Conservation (phyloP, 768 basidiomycete species). For the Pleurotus eryngii region DNA sequence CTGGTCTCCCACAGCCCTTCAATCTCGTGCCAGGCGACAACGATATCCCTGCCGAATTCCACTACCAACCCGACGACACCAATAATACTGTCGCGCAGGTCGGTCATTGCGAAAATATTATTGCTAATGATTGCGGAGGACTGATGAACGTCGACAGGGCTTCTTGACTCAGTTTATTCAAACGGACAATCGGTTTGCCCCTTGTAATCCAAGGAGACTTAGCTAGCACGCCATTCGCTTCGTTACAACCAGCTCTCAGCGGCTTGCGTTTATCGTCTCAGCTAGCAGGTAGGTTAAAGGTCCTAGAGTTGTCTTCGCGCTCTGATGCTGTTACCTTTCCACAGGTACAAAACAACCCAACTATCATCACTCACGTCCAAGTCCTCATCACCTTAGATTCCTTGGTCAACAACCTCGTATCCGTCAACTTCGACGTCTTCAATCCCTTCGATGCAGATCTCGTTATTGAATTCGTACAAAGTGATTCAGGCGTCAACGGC, state of each 20-base stretch:
- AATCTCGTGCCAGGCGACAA: constrained; percentile 59
- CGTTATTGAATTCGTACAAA: constrained; percentile 53
- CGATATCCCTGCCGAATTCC: constrained; percentile 54
- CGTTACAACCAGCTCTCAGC: constrained; percentile 52
- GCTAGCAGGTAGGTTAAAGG: constrained; percentile 35
- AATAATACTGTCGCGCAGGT: constrained; percentile 65
- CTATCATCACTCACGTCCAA: constrained; percentile 54
- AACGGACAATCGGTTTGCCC: constrained; percentile 39
- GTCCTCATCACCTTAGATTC: constrained; percentile 50
- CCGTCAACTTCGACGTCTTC: constrained; percentile 56
- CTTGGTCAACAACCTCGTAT: constrained; percentile 46
- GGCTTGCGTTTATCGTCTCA: constrained; percentile 48
- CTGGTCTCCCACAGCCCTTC: constrained; percentile 38
- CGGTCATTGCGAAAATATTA: neutral
- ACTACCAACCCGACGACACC: constrained; percentile 59
- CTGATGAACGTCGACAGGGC: constrained; percentile 23
- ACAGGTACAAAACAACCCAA: constrained; percentile 47
- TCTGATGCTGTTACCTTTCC: no score
- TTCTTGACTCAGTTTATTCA: constrained; percentile 64
- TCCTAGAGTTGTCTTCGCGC: no score
- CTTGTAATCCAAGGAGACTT: constrained; percentile 59
- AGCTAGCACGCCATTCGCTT: constrained; percentile 58
- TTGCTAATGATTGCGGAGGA: no score
- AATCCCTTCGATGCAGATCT: constrained; percentile 61
- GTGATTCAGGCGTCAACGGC: constrained; percentile 50